Base-by-base conservation (phyloP, 345 rosid species). In the Eucalyptus marginata region DNA sequence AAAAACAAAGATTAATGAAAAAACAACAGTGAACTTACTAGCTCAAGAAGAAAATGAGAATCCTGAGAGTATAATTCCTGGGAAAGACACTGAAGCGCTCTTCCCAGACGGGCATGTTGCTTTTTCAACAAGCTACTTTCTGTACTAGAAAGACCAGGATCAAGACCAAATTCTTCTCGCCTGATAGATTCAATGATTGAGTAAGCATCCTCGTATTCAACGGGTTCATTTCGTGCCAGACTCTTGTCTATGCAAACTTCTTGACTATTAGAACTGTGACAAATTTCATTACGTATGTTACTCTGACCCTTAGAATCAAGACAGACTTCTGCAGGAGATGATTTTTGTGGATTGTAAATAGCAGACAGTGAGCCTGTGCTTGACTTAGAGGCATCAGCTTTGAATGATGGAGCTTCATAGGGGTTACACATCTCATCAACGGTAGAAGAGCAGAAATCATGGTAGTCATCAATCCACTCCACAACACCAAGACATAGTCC, bases 41-140 rank as follows among this genome's bases (percentile, higher is more conserved):
- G 96, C 96, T 97, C 99, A 89, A 97, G 98, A 90, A 97, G 94
- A 93, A 97, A 97, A 93, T 97, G 99, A 29, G 99, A 97, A 93
- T 97, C 99, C 93, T 97, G 97, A 88, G 99, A 97, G 92, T 97
- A 97, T 88, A 97, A 91, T 91, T 97, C 99, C 92, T 96, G 99
- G 22, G 99, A 97, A 89, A 97, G 96, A 92, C 97, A 97, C 88
- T 96, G 97, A 76, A 97, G 96, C 86, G 99, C 99, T 92, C 99
- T 97, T 79, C 99, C 99, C 88, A 97, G 92, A 79, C 98, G 99
- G 91, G 99, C 99, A 92, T 97, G 99, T 90, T 97, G 99, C 93
- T 95, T 97, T 91, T 92, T 96, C 92, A 97, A 92, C 93, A 97
- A 94, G 93, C 89, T 92, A 89, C 90, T 95, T 93, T 97, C 98